phyloP scores from a whole-genome alignment of 768 basidiomycete species.

The Boletus subparvulus region DNA sequence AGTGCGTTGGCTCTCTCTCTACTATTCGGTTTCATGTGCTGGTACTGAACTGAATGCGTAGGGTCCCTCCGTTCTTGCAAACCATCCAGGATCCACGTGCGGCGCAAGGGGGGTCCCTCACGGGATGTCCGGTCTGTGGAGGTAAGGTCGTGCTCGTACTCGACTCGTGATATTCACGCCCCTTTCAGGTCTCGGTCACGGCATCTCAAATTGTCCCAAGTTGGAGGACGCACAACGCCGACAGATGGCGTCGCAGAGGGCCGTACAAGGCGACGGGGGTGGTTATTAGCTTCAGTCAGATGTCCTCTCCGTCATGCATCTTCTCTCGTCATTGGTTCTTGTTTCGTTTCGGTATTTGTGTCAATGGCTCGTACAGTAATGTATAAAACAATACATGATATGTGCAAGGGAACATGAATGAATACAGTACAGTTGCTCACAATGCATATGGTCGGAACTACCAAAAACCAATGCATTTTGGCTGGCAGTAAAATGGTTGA shows the following conservation, averaged over 20 bases:
- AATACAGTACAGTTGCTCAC: no score
- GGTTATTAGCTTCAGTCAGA: slow-evolving; percentile 23
- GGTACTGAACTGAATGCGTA: slow-evolving; percentile 26
- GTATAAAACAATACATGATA: slow-evolving; percentile 6
- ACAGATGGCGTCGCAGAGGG: slow-evolving; percentile 85
- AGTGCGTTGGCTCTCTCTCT: slow-evolving; percentile 50
- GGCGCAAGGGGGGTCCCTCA: slow-evolving; percentile 71
- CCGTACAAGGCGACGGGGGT: slow-evolving; percentile 59
- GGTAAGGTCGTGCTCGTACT: slow-evolving; percentile 44
- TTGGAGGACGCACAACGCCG: slow-evolving; percentile 90
- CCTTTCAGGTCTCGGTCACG: slow-evolving; percentile 80
- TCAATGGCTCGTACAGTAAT: not conserved
- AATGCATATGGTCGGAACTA: no score
- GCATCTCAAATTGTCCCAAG: slow-evolving; percentile 94
- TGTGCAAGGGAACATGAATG: not conserved
- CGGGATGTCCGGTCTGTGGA: slow-evolving; percentile 95
- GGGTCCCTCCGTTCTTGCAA: slow-evolving; percentile 90
- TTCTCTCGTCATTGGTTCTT: not conserved
- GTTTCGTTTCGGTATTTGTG: slow-evolving; percentile 2
- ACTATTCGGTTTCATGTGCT: not conserved
- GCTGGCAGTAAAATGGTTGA: no score
- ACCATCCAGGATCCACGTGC: slow-evolving; percentile 90
- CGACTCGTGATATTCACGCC: not conserved
- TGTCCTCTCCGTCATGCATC: not conserved
- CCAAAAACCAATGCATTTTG: no score